A percentile compares a stretch with the other conserved stretches of the same genome.
phyloP scores from a whole-genome alignment of 1,284 basidiomycete genomes.

The Meripilus lineatus region DNA sequence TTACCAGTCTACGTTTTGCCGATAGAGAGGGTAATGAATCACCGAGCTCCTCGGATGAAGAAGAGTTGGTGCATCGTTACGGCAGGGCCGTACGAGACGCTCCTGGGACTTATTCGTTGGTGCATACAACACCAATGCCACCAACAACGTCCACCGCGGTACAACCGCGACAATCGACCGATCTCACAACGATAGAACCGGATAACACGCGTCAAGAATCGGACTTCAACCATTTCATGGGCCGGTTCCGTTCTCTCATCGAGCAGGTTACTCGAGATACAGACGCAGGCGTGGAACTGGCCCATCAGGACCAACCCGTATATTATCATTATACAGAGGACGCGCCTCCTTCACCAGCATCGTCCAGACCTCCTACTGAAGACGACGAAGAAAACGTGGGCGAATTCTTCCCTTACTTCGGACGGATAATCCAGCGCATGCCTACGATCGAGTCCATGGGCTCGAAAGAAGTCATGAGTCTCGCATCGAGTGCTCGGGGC shows the following conservation, averaged over 20 bases:
- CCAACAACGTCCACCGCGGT: too few species aligned
- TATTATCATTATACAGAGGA: conserved; percentile 13
- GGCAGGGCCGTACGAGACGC: conserved; percentile 15
- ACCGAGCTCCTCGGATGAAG: conserved; percentile 21
- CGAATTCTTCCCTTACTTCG: conserved; percentile 47
- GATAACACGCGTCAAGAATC: conserved; percentile 18
- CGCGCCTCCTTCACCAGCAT: conserved; percentile 9
- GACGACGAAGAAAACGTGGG: conserved; percentile 40
- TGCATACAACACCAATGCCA: conserved; percentile 4
- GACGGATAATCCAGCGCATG: conserved; percentile 62
- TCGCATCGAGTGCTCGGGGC: conserved; percentile 18
- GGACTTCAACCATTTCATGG: conserved; percentile 39
- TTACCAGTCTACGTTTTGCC: neutral
- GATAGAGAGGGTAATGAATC: conserved; percentile 10
- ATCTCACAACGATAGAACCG: neutral
- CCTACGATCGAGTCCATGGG: conserved; percentile 75
- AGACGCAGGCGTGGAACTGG: conserved; percentile 38
- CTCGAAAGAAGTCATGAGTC: conserved; percentile 44
- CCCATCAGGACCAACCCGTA: conserved; percentile 21
- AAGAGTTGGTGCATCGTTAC: conserved; percentile 14
- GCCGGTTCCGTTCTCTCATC: conserved; percentile 46
- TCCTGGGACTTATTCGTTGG: conserved; percentile 16
- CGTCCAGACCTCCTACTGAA: conserved; percentile 12
- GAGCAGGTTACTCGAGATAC: conserved; percentile 46
- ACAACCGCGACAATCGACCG: too few species aligned